phyloP scores from a whole-genome alignment of 345 rosid genomes.

The Moringa oleifera region DNA sequence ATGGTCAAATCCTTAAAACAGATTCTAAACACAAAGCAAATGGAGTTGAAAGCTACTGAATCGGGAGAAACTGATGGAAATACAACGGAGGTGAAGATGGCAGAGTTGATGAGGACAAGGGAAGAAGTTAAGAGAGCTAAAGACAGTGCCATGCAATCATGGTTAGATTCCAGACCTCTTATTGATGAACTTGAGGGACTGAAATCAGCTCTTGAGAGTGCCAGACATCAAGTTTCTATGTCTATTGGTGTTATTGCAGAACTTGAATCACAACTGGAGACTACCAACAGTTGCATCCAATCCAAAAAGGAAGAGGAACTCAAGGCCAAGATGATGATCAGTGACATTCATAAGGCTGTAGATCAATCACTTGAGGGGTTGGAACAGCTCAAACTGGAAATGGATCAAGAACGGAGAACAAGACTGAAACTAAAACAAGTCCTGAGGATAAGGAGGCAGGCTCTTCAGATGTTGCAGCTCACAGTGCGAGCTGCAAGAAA shows the following conservation, averaged over 20 bases:
- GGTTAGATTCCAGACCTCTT: constrained; percentile 52
- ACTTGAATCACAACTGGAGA: constrained; percentile 32
- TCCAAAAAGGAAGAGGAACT: constrained; percentile 29
- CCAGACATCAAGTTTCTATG: constrained; percentile 31
- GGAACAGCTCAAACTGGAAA: constrained; percentile 21
- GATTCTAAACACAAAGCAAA: neutral
- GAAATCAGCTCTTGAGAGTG: constrained; percentile 27
- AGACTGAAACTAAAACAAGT: constrained; percentile 31
- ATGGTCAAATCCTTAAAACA: neutral
- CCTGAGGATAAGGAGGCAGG: constrained; percentile 38
- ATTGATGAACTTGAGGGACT: constrained; percentile 50
- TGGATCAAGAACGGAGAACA: constrained; percentile 22
- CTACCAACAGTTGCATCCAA: constrained; percentile 14
- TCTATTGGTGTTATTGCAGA: constrained; percentile 25
- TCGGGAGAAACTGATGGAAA: neutral
- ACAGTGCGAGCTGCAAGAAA: constrained; percentile 29
- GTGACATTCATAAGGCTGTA: constrained; percentile 15
- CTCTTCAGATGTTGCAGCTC: constrained; percentile 32
- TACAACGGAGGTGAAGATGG: constrained; percentile 21
- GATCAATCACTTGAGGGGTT: constrained; percentile 22
- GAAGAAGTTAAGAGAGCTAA: constrained; percentile 37
- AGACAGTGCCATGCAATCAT: constrained; percentile 39
- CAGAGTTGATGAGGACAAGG: constrained; percentile 26
- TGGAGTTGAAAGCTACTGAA: constrained; percentile 6
- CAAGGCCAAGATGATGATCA: constrained; percentile 14